Base-by-base conservation (phyloP, 2,329 filamentous ascomycete genomes). In the Geosmithia flava region DNA sequence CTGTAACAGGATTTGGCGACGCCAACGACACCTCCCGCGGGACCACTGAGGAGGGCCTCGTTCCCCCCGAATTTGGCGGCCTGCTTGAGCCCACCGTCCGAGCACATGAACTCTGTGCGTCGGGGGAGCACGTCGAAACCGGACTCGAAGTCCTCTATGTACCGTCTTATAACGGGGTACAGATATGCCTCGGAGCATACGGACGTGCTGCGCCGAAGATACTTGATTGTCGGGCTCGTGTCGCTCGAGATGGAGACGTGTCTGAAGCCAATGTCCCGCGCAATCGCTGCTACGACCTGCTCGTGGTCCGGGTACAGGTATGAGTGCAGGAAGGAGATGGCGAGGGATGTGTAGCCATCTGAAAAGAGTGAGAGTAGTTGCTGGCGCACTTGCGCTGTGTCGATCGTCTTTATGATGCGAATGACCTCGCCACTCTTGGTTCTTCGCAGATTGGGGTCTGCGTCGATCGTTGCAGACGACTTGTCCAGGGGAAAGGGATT, bases 271-370 rank as follows among this genome's bases (percentile, higher is more conserved):
- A 93, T 80, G 8, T 89, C 81, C 46, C 69, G 72, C 0, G 88
- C 88, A 37, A 94, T 68, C 53, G 70, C 74, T 8, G 86, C 87
- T 4, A 95, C 73, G 19, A 85, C 56, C 1, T 80, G 78, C 62
- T 95, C 88, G 55, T 95, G 88, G 33, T 84, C 77, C 1, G 87
- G 87, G 57, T 86, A 95, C 0, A 87, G 90, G 59, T 95, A 95
- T 2, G 83, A 83, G 58, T 95, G 88, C 80, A 94, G 87, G 51
- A 95, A 68, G 52, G 86, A 91, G 3, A 95, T 85, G 7, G 88
- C 87, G 52, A 95, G 80, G 56, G 85, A 91, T 53, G 73, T 74
- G 56, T 90, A 80, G 1, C 81, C 83, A 47, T 84, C 75, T 8
- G 79, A 74, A 46, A 75, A 80, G 0, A 85, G 67, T 1, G 67